Conservation (phyloP, 345 rosid genomes). For the Clausena lansium region DNA sequence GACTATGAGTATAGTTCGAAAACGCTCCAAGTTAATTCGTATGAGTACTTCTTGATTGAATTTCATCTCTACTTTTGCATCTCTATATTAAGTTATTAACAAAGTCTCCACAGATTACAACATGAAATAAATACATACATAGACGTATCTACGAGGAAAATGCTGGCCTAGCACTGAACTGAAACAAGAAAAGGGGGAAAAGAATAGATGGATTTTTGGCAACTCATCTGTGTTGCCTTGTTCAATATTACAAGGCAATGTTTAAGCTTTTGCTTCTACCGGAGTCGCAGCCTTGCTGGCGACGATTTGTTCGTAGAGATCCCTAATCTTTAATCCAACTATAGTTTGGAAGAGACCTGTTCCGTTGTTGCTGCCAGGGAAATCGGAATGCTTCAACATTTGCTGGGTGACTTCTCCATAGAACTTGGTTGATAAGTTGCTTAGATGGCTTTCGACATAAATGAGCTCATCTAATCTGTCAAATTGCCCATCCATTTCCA, state of each 20-base stretch:
- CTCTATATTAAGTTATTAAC: constrained; percentile 27
- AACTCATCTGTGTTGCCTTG: neutral
- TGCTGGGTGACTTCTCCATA: constrained; percentile 96
- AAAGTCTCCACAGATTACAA: constrained; percentile 29
- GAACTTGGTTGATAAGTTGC: constrained; percentile 91
- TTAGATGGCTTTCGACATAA: constrained; percentile 89
- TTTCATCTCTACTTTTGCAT: constrained; percentile 31
- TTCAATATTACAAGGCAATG: neutral
- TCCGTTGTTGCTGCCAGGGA: constrained; percentile 96
- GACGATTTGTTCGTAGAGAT: constrained; percentile 76
- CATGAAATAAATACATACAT: constrained; percentile 17
- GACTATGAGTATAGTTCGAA: neutral
- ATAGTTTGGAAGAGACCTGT: constrained; percentile 96
- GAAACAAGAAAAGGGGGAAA: constrained; percentile 11
- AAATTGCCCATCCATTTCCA: constrained; percentile 98
- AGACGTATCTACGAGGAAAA: constrained; percentile 15
- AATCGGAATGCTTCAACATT: constrained; percentile 90
- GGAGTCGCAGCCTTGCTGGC: constrained; percentile 53
- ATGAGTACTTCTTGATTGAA: constrained; percentile 24
- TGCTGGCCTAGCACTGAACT: constrained; percentile 19
- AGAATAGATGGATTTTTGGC: neutral
- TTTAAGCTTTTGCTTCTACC: constrained; percentile 60
- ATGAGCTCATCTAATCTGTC: constrained; percentile 96
- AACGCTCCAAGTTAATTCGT: constrained; percentile 2
- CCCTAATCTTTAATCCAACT: constrained; percentile 85